Evolutionary conservation across 192 early-diverging fungal species (phyloP).

Genomic region (Coemansia reversa): DNA sequence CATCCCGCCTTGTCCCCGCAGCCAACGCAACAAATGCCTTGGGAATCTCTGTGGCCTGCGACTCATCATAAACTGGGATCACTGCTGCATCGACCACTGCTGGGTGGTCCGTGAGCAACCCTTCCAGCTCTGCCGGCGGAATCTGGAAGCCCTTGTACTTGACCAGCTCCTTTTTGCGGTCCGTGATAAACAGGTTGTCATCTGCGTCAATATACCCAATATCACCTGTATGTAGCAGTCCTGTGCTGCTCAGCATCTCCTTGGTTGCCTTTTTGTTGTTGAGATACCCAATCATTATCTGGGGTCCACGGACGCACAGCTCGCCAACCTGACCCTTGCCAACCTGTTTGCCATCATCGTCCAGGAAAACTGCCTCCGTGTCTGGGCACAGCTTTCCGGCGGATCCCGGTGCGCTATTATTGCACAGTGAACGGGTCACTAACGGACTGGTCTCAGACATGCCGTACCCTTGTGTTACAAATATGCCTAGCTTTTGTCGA

Average conservation of each 20-base stretch:
- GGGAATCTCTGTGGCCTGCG: conserved; percentile 71
- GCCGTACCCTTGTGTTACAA: conserved; percentile 63
- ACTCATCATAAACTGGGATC: conserved; percentile 61
- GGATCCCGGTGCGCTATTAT: conserved; percentile 52
- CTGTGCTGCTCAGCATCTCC: conserved; percentile 68
- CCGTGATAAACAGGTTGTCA: conserved; percentile 63
- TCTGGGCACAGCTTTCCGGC: conserved; percentile 73
- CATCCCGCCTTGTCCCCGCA: conserved; percentile 35
- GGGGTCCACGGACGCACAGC: conserved; percentile 82
- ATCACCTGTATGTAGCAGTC: conserved; percentile 85
- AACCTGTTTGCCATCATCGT: conserved; percentile 67
- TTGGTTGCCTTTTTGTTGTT: conserved; percentile 77
- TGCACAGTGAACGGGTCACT: conserved; percentile 28
- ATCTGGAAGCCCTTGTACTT: conserved; percentile 90
- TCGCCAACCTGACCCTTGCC: conserved; percentile 71
- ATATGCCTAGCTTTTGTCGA: conserved; percentile 41
- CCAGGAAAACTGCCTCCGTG: conserved; percentile 70
- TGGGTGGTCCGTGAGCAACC: conserved; percentile 67
- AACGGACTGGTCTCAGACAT: conserved; percentile 62
- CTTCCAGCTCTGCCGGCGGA: conserved; percentile 88
- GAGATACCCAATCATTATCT: conserved; percentile 84
- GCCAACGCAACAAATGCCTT: conserved; percentile 76
- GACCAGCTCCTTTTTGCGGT: conserved; percentile 89
- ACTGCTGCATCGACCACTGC: conserved; percentile 67
- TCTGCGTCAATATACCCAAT: conserved; percentile 68